Evolutionary conservation across 371 early-diverging fungal species (phyloP), one percentile per base, ranked within the genome.

Genomic region (Mortierella sp.): DNA sequence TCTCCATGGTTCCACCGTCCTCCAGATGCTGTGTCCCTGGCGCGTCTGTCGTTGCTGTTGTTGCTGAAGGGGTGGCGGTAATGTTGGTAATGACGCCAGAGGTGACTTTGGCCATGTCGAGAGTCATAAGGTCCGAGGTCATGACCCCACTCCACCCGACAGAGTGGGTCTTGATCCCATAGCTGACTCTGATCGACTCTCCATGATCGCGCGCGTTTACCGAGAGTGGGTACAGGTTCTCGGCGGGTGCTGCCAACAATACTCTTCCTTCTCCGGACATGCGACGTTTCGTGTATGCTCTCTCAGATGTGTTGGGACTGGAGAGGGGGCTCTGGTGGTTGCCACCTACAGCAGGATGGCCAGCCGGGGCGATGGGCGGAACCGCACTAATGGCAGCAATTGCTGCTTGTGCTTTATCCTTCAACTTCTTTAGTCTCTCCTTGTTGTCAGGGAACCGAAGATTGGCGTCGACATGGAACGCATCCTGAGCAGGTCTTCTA

Each of bases 141-240:
- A 82, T 79, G n/a, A 82, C 82, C 0, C 86, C 86, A 29, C 72
- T 79, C 86, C 86, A 82, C 4, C 82, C 86, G 0, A 86, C 86
- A 48, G 82, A 86, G 32, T 86, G 86, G 2, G 86, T 56, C 49
- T 81, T 81, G 77, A 86, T 81, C 10, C 86, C 86, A 35, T 86
- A 86, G 32, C 79, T 86, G 4, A 86, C 82, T 7, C 80, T 72
- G 3, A 86, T 75, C 7, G 75, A 24, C 35, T 86, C 35, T 3
- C 86, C 86, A 3, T 11, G 18, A 1, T 79, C 60, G 3, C 29
- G 74, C 2, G 86, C 63, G 4, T 77, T 48, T 3, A n/a, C 56
- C 16, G 86, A 75, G 11, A 82, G 70, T 24, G 86, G 79, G 54
- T 86, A 86, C 11, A 86, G 71, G 41, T 81, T 79, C 71, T 77